A percentile compares a stretch with the other conserved stretches of the same genome.
phyloP scores from a whole-genome alignment of 129 eudicot species.

The Lonicera japonica region DNA sequence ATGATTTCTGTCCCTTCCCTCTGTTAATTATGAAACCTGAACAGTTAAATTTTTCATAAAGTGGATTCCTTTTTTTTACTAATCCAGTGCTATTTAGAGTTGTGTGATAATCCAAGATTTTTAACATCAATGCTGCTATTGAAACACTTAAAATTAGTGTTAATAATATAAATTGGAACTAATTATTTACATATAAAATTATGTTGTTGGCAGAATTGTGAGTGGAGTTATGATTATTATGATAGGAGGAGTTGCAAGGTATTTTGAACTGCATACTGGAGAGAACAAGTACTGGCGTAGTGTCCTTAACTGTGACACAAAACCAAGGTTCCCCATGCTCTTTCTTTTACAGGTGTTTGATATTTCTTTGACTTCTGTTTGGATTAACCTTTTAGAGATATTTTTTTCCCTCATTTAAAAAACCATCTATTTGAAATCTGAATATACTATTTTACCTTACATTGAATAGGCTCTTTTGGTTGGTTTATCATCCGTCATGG shows the following conservation, averaged over 20 bases:
- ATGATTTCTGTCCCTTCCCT: conserved; percentile 11
- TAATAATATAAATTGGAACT: conserved; percentile 1
- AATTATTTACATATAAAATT: background rate
- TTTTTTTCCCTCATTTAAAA: conserved; percentile 4
- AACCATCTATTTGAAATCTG: conserved; percentile 8
- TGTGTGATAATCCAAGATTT: no score
- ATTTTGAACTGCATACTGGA: conserved; percentile 37
- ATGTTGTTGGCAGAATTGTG: conserved; percentile 34
- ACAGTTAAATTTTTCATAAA: background rate
- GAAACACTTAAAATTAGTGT: background rate
- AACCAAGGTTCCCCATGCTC: conserved; percentile 55
- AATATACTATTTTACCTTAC: conserved; percentile 6
- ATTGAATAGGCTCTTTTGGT: conserved; percentile 62
- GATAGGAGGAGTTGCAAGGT: conserved; percentile 62
- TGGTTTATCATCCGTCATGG: conserved; percentile 73
- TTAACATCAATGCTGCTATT: background rate
- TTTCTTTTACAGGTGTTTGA: conserved; percentile 68
- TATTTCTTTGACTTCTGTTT: background rate
- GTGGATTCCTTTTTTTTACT: background rate
- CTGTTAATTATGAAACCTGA: background rate
- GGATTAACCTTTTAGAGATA: background rate
- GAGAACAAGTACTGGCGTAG: conserved; percentile 56
- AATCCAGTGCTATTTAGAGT: no score
- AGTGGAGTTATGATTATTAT: conserved; percentile 66
- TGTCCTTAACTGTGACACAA: conserved; percentile 35